phyloP scores from a whole-genome alignment of 495 filamentous ascomycete genomes.

The Penicillium desertorum region DNA sequence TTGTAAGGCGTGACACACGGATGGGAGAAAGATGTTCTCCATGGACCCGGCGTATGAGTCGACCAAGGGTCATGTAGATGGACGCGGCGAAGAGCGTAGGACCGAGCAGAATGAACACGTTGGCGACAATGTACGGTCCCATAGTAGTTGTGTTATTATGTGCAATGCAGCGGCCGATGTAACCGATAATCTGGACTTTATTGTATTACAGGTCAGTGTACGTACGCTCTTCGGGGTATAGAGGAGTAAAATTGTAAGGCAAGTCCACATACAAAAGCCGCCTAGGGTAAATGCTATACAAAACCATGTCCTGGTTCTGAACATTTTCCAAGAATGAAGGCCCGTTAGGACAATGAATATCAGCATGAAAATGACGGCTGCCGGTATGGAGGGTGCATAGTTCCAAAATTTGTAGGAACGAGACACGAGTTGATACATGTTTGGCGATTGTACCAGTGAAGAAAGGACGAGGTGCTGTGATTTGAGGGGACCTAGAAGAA shows the following conservation, averaged over 20 bases:
- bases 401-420: slow-evolving; percentile 5
- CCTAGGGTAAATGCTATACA: slow-evolving; percentile 58
- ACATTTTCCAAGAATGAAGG: slow-evolving; percentile 47
- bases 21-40: slow-evolving; percentile 31
- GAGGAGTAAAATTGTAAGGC: background rate
- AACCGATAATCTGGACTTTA: slow-evolving; percentile 52
- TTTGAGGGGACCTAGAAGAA: background rate
- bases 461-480: background rate
- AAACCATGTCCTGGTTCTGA: slow-evolving; percentile 55
- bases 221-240: background rate
- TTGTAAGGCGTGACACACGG: slow-evolving; percentile 15
- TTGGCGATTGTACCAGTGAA: background rate
- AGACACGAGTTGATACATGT: background rate
- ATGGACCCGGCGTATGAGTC: slow-evolving; percentile 41
- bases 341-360: slow-evolving; percentile 47
- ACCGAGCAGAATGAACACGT: slow-evolving; percentile 34
- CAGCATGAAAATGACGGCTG: slow-evolving; percentile 45
- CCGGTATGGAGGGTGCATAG: slow-evolving; percentile 4
- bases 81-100: slow-evolving; percentile 50
- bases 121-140: slow-evolving; percentile 22
- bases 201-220: background rate
- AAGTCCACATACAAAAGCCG: slow-evolving; percentile 47
- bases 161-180: slow-evolving; percentile 44
- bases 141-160: slow-evolving; percentile 13
- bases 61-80: slow-evolving; percentile 54